Percentiles rank a stretch among this genome's conserved stretches.
These are phyloP conservation scores for Colletotrichum sp. DNA, from an alignment of 2,329 filamentous ascomycete species.

Conservation along the genomic window DNA sequence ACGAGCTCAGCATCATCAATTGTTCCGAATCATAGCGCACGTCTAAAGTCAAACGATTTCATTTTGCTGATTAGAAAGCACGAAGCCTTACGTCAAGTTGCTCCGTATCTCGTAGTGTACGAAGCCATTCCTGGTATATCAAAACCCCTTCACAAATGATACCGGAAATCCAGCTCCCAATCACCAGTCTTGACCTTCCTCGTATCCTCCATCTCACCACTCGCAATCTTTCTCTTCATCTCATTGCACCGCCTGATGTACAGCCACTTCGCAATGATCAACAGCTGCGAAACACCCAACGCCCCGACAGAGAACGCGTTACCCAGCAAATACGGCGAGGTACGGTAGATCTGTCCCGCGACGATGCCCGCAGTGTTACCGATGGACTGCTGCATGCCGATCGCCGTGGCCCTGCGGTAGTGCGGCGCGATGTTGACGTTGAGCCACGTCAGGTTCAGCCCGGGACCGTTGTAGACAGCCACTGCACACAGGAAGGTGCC, in stretches of 20 bases:
- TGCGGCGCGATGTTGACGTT: slow-evolving; percentile 50
- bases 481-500: slow-evolving; percentile 53
- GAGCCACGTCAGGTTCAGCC: slow-evolving; percentile 52
- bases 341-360: slow-evolving; percentile 40
- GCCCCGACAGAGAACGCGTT: slow-evolving; percentile 28
- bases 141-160: slow-evolving; percentile 37
- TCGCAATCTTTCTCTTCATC: slow-evolving; percentile 35
- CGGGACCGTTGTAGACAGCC: slow-evolving; percentile 51
- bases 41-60: too few relatives aligned
- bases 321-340: slow-evolving; percentile 35
- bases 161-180: slow-evolving; percentile 51
- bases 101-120: too few relatives aligned
- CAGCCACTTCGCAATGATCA: slow-evolving; percentile 43
- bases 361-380: slow-evolving; percentile 53
- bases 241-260: slow-evolving; percentile 51
- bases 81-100: fast-evolving
- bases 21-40: too few relatives aligned
- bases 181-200: slow-evolving; percentile 52
- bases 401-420: slow-evolving; percentile 49
- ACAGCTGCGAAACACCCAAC: slow-evolving; percentile 32
- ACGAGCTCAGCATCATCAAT: too few relatives aligned
- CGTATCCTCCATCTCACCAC: slow-evolving; percentile 46
- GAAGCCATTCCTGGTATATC: fast-evolving
- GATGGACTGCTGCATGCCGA: slow-evolving; percentile 37
- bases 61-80: too few relatives aligned